A percentile compares a stretch with the other conserved stretches of the same genome.
These are phyloP conservation scores for Amanita fuliginea DNA, from an alignment of 768 basidiomycete species.

Conservation along the genomic window DNA sequence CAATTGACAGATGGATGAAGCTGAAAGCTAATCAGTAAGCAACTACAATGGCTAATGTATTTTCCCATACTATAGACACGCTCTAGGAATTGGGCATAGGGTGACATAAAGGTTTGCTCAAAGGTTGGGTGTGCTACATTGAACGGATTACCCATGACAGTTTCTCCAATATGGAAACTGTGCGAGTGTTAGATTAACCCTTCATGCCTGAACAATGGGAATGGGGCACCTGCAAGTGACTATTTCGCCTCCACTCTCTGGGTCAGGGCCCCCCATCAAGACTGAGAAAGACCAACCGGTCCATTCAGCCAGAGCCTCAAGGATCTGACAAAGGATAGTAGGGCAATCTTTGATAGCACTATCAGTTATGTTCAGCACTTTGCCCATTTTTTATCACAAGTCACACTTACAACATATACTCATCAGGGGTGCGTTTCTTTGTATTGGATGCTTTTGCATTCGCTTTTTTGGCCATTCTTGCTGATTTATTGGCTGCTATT, in stretches of 20 bases:
- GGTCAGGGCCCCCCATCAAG: not conserved
- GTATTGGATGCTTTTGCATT: too few species aligned
- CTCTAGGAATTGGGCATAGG: not conserved
- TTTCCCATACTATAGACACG: not conserved
- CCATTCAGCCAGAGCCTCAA: too few species aligned
- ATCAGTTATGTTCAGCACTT: too few species aligned
- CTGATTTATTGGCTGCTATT: not conserved
- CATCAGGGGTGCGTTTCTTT: too few species aligned
- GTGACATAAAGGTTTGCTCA: not conserved
- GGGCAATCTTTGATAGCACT: too few species aligned
- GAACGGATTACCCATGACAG: not conserved
- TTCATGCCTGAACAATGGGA: not conserved
- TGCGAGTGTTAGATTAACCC: not conserved
- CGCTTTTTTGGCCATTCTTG: not conserved
- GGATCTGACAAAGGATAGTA: too few species aligned
- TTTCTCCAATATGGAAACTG: conserved; percentile 1
- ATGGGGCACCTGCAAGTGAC: not conserved
- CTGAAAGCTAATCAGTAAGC: too few species aligned
- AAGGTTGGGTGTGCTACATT: not conserved
- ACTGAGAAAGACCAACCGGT: not conserved
- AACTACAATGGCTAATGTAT: too few species aligned
- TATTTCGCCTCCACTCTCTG: not conserved
- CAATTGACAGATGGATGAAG: too few species aligned
- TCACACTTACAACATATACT: too few species aligned
- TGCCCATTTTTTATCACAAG: too few species aligned